Evolutionary conservation across 495 filamentous ascomycete species (phyloP).

Genomic region (Ascodesmis nigricans): DNA sequence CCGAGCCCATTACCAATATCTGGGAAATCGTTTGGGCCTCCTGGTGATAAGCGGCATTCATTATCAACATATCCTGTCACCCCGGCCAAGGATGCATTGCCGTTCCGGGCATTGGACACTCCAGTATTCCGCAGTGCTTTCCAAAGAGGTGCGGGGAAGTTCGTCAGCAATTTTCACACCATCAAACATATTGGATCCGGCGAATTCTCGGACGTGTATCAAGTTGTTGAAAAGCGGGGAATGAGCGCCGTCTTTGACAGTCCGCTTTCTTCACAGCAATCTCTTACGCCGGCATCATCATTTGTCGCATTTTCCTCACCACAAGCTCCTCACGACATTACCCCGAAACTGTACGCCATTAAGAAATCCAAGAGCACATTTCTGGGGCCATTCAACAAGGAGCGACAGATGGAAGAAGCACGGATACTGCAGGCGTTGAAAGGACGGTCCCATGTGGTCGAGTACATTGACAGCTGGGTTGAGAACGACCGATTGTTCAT

Average conservation of each 20-base stretch:
- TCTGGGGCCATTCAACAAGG: constrained; percentile 48
- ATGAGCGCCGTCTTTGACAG: constrained; percentile 12
- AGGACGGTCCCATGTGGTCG: constrained; percentile 59
- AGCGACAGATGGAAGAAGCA: constrained; percentile 61
- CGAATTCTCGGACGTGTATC: constrained; percentile 82
- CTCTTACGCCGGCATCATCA: constrained; percentile 27
- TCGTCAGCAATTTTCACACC: constrained; percentile 57
- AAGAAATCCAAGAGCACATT: constrained; percentile 77
- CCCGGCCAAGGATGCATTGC: background rate
- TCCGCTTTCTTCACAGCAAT: constrained; percentile 13
- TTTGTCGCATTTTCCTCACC: constrained; percentile 18
- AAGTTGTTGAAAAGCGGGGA: constrained; percentile 36
- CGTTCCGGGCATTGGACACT: background rate
- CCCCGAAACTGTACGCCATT: constrained; percentile 45
- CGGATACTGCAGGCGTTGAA: constrained; percentile 46
- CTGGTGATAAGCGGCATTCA: constrained; percentile 1
- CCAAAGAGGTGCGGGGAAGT: too few species aligned
- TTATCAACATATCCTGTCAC: constrained; percentile 1
- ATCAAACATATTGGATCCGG: constrained; percentile 61
- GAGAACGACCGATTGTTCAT: constrained; percentile 64
- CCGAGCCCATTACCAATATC: constrained; percentile 6
- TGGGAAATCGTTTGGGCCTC: constrained; percentile 1
- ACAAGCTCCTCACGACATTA: constrained; percentile 14
- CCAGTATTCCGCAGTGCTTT: too few species aligned
- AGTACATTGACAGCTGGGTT: constrained; percentile 71